Base-by-base conservation (phyloP, 306 rosid genomes). In the Sicyos edulis region DNA sequence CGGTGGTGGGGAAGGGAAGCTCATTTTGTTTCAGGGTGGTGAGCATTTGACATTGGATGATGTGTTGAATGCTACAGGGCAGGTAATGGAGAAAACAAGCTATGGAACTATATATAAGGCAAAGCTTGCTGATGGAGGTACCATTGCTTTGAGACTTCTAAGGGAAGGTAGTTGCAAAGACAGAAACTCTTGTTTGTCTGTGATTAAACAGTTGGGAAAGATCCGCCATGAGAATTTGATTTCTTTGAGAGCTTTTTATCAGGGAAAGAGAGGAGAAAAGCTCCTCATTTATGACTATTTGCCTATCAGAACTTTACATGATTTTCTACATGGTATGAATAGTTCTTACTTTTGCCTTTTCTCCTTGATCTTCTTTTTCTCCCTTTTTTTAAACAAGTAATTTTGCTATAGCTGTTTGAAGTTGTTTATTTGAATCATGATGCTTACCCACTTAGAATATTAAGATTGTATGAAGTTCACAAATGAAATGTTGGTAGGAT, bases 81-180 rank as follows among this genome's bases (percentile, higher is more conserved):
- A 91, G 72, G 96, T 95, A 57, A 77, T 91, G 96, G 99, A 95
- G 87, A 95, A 95, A 87, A 91, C 97, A 6, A 81, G 85, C 78
- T 95, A 95, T 82, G 97, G 99, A 58, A 95, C 99, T 2, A 90
- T 88, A 63, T 95, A 95, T 75, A 95, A 95, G 83, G 99, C 99
- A 15, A 95, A 95, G 80, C 99, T 95, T 75, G 85, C 95, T 17
- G 96, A 95, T 79, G 99, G 99, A 49, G 85, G 91, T 21, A 84
- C 92, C 51, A 95, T 95, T 57, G 93, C 92, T 73, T 78, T 95
- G 80, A 95, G 97, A 82, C 73, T 95, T 67, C 78, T 95, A 85
- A 88, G 95, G 42, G 99, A 95, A 85, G 97, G 91, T 65, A 87
- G 92, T 80, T 95, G 96, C 85, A 95, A 84, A 78, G 99, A 95